Base-by-base conservation (phyloP, 2,329 filamentous ascomycete species). In the Aureobasidium namibiae region DNA sequence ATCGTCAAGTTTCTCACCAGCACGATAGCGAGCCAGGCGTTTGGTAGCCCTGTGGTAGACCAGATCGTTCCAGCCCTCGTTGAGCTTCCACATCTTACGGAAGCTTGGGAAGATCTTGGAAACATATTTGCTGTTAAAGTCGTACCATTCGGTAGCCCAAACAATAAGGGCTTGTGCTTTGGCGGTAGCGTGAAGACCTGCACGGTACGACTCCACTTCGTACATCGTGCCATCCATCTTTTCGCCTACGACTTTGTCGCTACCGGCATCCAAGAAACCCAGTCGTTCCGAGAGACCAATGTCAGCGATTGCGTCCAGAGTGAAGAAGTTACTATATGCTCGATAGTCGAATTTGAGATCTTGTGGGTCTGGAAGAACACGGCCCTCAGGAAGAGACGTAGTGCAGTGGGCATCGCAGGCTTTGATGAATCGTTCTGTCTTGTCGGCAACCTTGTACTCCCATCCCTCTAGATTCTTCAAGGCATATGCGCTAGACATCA, bases 1-100 rank as follows among this genome's bases (percentile, higher is more conserved):
- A 64, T 85, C 82, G 45, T 81, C 77, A 0, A 84, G 73, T 61
- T 78, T 79, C 67, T 84, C 81, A 24, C 81, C 81, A 1, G 70
- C 70, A 21, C 75, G 66, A 63, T 81, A 79, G 4, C 78, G 70
- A 57, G 73, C 63, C 23, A 80, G 65, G 1, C 79, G 73, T 41
- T 76, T 65, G 1, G 69, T 73, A 0, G 78, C 72, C 1, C 76
- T 76, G 45, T 77, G 75, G 54, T 74, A 72, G 2, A 79, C 75
- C 56, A 82, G 76, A 18, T 73, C 76, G 16, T 80, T 68, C 70
- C 69, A 69, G 42, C 72, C 70, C 36, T 75, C 67, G 62, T 73
- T 75, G 13, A 74, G 68, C 48, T 75, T 67, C 58, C 69, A 71
- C 65, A 75, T 65, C 9, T 67, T 63, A 26, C 74, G 70, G 63